Evolutionary conservation across 2,329 filamentous ascomycete species (phyloP).

Genomic region (Aspergillus spinulosporus): DNA sequence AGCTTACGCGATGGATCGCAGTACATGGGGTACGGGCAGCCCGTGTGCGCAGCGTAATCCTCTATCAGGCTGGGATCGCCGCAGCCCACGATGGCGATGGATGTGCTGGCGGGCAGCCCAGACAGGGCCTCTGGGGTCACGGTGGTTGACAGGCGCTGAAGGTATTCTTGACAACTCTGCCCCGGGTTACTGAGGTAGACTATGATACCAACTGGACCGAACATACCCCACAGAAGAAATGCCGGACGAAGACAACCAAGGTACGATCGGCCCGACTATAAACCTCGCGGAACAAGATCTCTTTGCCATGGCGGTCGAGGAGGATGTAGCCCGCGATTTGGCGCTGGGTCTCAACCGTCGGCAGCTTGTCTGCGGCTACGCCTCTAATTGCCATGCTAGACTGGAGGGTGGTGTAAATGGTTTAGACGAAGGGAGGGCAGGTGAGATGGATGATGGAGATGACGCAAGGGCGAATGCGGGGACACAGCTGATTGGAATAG

Average conservation of each 20-base stretch:
- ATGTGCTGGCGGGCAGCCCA: slow-evolving; percentile 55
- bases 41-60: slow-evolving; percentile 62
- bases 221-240: slow-evolving; percentile 79
- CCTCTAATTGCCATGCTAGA: no score
- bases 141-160: slow-evolving; percentile 61
- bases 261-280: slow-evolving; percentile 57
- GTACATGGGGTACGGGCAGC: slow-evolving; percentile 73
- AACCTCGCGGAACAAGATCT: slow-evolving; percentile 63
- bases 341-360: slow-evolving; percentile 4
- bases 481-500: no score
- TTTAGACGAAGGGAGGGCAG: no score
- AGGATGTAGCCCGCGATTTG: slow-evolving; percentile 39
- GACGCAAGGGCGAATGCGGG: no score
- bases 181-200: neutral
- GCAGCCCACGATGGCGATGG: slow-evolving; percentile 70
- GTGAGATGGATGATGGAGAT: no score
- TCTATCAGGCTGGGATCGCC: slow-evolving; percentile 68
- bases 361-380: neutral
- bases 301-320: slow-evolving; percentile 62
- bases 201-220: neutral
- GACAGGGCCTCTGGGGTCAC: slow-evolving; percentile 49
- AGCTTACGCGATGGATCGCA: slow-evolving; percentile 69
- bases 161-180: slow-evolving; percentile 74
- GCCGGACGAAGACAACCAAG: slow-evolving; percentile 71
- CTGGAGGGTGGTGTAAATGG: no score